Evolutionary conservation across 306 rosid genomes (phyloP).

Genomic region (Nissolia schottii): DNA sequence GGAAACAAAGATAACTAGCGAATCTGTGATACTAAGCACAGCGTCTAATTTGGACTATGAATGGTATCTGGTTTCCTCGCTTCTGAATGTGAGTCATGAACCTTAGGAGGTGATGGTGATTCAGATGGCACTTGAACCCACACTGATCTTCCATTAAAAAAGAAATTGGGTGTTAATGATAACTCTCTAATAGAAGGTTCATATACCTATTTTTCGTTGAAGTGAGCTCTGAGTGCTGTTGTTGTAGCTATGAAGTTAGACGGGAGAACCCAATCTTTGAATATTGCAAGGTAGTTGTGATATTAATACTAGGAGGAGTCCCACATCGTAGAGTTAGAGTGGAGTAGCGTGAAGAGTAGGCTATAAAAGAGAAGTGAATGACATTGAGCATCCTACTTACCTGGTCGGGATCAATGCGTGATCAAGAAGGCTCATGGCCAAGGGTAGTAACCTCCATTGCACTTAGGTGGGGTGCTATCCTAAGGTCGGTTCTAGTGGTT

Average conservation of each 20-base stretch:
- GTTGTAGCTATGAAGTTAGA: background rate
- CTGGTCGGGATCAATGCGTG: constrained; percentile 63
- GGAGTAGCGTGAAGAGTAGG: background rate
- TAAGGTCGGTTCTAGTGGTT: constrained; percentile 57
- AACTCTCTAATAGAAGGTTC: background rate
- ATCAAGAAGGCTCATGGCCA: constrained; percentile 50
- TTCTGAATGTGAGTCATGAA: no score
- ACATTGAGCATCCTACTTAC: constrained; percentile 6
- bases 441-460: constrained; percentile 50
- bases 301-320: background rate
- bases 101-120: no score
- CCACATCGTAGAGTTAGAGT: background rate
- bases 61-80: no score
- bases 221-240: background rate
- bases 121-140: background rate
- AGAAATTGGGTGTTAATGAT: background rate
- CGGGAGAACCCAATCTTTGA: background rate
- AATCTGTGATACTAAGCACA: no score
- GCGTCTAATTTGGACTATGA: no score
- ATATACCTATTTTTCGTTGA: background rate
- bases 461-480: constrained; percentile 45
- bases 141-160: background rate
- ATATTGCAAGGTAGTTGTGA: no score
- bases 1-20: no score
- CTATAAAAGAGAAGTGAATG: background rate